Base-by-base conservation (phyloP, 1,284 basidiomycete species). In the Boletus semigastroideus region DNA sequence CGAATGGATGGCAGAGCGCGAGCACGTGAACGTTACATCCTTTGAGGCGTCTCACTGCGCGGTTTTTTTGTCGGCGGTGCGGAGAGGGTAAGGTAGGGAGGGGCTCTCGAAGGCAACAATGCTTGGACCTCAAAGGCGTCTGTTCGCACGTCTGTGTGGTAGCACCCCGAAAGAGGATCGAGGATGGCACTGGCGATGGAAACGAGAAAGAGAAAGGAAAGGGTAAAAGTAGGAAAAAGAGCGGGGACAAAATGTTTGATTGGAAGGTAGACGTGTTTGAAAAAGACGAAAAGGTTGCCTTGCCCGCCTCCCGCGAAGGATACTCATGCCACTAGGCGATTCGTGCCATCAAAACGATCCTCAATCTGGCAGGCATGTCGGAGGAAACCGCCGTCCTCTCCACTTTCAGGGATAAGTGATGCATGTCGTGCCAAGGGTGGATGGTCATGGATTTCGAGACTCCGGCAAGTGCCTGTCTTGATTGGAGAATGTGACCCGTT, bases 61-160 rank as follows among this genome's bases (percentile, higher is more conserved):
- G 79, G 22, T 88, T 86, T 64, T 62, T 68, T 22, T 89, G 87
- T 61, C 74, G 63, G 51, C 59, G 61, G 42, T 89, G 86, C 58
- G 60, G 68, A 3, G 68, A 68, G 33, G 64, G 65, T 10, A 47
- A 37, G 8, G 63, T 76, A 3, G 63, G 68, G 14, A 59, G 52
- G 20, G 64, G 63, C 31, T 71, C 72, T 56, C 61, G 63, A 27
- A 69, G 69, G 37, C 71, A 74, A 39, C 70, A 63, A 22, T 78
- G 78, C 58, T 65, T 89, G 49, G 77, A 80, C 58, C 84, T 84
- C 54, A 66, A 63, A 12, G 78, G 72, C 1, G 83, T 76, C 9
- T 87, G 85, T 63, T 67, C 64, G 41, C 86, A 89, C 59, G 65
- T 73, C 31, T 89, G 87, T 61, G 55, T 30, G 30, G 22, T 22